phyloP scores from a whole-genome alignment of 164 flowering plant genomes.

The Vitis labrusca region DNA sequence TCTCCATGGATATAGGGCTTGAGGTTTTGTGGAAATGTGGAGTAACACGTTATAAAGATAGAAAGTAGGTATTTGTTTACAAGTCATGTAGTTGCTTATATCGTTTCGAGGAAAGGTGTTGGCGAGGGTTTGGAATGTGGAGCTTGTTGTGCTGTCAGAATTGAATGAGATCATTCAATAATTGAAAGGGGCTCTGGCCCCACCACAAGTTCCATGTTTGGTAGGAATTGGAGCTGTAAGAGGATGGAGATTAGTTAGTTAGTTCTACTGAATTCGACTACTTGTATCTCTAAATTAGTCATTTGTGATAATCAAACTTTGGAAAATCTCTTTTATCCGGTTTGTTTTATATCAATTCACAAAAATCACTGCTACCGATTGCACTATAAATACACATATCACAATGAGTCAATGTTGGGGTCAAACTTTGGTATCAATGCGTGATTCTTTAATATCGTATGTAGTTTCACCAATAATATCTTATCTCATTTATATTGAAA shows the following conservation, averaged over 20 bases:
- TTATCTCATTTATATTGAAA: no score
- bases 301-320: no score
- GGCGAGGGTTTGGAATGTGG: background rate
- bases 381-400: no score
- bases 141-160: background rate
- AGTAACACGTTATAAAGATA: constrained; percentile 12
- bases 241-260: background rate
- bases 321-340: no score
- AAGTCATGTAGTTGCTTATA: background rate
- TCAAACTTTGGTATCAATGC: no score
- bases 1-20: constrained; percentile 16
- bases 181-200: background rate
- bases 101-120: background rate
- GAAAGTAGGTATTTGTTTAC: background rate
- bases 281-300: no score
- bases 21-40: constrained; percentile 8
- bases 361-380: no score
- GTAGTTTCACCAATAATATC: no score
- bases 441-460: no score
- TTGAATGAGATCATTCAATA: constrained; percentile 5
- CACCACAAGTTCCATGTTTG: background rate
- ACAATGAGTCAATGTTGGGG: no score
- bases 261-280: no score
- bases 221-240: background rate
- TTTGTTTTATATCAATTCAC: no score